Base-by-base conservation (phyloP, 1,139 yeast species). In the Kazachstania sp. region DNA sequence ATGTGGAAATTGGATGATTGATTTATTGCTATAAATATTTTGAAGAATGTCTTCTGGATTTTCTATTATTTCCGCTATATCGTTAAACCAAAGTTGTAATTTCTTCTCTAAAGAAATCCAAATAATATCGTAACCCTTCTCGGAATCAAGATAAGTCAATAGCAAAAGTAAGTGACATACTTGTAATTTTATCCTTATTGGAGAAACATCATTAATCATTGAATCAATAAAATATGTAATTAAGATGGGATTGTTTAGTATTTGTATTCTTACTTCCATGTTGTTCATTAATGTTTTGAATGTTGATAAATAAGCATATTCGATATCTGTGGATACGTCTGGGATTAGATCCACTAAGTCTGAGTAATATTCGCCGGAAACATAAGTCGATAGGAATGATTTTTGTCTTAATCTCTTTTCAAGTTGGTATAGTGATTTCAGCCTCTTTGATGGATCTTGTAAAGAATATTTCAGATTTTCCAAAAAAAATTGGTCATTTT, bases 271-370 rank as follows among this genome's bases (percentile, higher is more conserved):
- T 3, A 53, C 58, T 16, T 49, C 46, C 3, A 51, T 50, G 29
- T 51, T 49, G 34, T 54, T 55, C 49, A 56, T 48, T 39, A 60
- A 39, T 3, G 59, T 54, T 45, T 54, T 57, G 41, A 55, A 59
- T 48, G 64, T 59, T 41, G 57, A 49, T 13, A 60, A 51, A 48
- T 51, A 58, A 11, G 58, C 61, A 45, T 55, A 60, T 29, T 47
- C 48, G 12, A 41, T 37, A 6, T 47, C 37, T 1, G 16, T 23
- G 15, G 46, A 41, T 4, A 54, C 48, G 1, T 19, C 31, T 13
- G 50, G 43, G 8, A 49, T 39, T 19, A 47, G 41, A n/a, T 47
- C 47, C 2, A 49, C 40, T 15, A 56, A 41, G 2, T 41, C 23
- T 5, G 45, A 16, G 20, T 51, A 48, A n/a, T 55, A 52, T 36